phyloP scores from a whole-genome alignment of 2,329 filamentous ascomycete genomes.

The Dothiorella sarmentorum region DNA sequence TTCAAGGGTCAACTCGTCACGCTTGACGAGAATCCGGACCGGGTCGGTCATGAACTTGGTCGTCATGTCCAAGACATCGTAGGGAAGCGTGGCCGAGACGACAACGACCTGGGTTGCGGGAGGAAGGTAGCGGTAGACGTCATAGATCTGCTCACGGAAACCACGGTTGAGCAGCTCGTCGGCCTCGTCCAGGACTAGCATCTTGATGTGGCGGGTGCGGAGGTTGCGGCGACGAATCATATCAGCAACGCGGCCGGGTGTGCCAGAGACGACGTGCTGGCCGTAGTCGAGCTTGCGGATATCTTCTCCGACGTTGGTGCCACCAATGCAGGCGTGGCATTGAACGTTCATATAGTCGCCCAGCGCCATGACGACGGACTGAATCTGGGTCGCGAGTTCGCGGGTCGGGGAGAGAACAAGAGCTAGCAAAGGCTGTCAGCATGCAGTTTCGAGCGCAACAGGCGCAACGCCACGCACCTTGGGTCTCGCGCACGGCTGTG shows the following conservation, averaged over 20 bases:
- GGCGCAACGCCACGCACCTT: constrained; percentile 46
- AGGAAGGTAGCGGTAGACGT: constrained; percentile 94
- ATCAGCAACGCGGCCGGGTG: constrained; percentile 89
- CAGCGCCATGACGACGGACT: constrained; percentile 98
- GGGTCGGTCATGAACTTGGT: constrained; percentile 99
- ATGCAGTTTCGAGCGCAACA: background rate
- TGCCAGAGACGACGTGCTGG: constrained; percentile 95
- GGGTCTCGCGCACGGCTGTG: constrained; percentile 85
- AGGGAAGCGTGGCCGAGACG: constrained; percentile 91
- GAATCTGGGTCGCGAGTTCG: constrained; percentile 96
- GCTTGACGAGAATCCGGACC: constrained; percentile 94
- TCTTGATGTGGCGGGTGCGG: constrained; percentile 72
- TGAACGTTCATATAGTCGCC: constrained; percentile 99
- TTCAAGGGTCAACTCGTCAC: constrained; percentile 96
- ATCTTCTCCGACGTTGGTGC: constrained; percentile 96
- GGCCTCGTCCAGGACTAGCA: constrained; percentile 73
- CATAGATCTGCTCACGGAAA: constrained; percentile 98
- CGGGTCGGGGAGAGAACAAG: constrained; percentile 93
- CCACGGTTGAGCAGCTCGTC: constrained; percentile 85
- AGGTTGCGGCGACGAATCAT: constrained; percentile 74
- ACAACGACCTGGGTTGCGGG: constrained; percentile 98
- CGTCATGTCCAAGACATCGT: constrained; percentile 98
- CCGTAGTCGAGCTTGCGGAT: constrained; percentile 97
- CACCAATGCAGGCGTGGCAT: constrained; percentile 97
- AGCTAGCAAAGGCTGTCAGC: constrained; percentile 47